These are phyloP conservation scores for Podila epicladia DNA, from an alignment of 192 early-diverging fungal species.

Conservation along the genomic window DNA sequence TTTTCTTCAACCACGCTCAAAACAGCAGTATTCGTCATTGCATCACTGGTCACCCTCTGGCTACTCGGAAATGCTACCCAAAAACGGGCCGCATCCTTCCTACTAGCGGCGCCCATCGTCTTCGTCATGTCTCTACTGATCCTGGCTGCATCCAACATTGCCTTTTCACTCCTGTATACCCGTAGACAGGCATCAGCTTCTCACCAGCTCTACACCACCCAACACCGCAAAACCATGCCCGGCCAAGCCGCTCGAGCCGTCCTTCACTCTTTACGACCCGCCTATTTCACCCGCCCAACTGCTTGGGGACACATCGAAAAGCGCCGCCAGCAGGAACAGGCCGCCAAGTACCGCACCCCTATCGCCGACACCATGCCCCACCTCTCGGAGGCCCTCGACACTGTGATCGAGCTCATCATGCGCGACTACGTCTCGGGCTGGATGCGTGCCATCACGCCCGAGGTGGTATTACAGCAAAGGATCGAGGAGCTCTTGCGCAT, in stretches of 20 bases:
- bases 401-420: slow-evolving; percentile 56
- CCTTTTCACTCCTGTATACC: slow-evolving; percentile 43
- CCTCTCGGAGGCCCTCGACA: slow-evolving; percentile 53
- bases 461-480: slow-evolving; percentile 56
- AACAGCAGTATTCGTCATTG: neutral
- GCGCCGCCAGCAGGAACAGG: slow-evolving; percentile 33
- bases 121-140: slow-evolving; percentile 20
- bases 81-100: slow-evolving; percentile 5
- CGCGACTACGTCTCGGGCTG: slow-evolving; percentile 70
- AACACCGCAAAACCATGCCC: slow-evolving; percentile 21
- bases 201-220: neutral
- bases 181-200: slow-evolving; percentile 9
- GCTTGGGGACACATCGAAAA: slow-evolving; percentile 34
- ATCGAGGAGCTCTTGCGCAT: slow-evolving; percentile 61
- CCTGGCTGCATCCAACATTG: slow-evolving; percentile 36
- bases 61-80: slow-evolving; percentile 20
- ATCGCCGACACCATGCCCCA: slow-evolving; percentile 44
- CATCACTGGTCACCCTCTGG: slow-evolving; percentile 9
- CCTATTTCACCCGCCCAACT: slow-evolving; percentile 33
- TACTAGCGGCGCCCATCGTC: slow-evolving; percentile 28
- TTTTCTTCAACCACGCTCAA: neutral
- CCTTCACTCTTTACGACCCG: slow-evolving; percentile 42
- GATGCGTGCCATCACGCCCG: slow-evolving; percentile 59
- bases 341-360: slow-evolving; percentile 29
- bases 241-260: slow-evolving; percentile 26